A percentile compares a stretch with the other conserved stretches of the same genome.
Evolutionary conservation across 1,284 basidiomycete species (phyloP).

Genomic region (Pseudozyma sp.): DNA sequence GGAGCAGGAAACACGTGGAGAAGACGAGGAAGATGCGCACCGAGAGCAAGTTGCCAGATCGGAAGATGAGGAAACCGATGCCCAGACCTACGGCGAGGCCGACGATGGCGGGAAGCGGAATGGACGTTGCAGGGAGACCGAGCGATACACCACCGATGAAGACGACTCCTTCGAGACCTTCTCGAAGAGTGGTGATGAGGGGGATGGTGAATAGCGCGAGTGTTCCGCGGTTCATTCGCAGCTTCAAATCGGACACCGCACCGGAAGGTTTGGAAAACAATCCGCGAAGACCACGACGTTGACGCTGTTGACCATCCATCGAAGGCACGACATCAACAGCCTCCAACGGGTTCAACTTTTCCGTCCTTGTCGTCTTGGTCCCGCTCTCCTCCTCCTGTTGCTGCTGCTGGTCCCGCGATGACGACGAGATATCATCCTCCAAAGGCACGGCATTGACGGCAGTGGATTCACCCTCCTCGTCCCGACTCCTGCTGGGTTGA

Average conservation of each 20-base stretch:
- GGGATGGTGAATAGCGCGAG: constrained; percentile 64
- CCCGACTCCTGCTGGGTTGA: constrained; percentile 15
- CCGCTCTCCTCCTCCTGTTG: constrained; percentile 5
- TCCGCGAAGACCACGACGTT: constrained; percentile 15
- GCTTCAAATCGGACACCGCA: constrained; percentile 33
- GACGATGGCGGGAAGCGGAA: constrained; percentile 65
- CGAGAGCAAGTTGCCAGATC: constrained; percentile 48
- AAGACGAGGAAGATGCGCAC: constrained; percentile 60
- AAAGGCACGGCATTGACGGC: constrained; percentile 2
- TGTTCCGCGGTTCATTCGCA: constrained; percentile 45
- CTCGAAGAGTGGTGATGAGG: constrained; percentile 64
- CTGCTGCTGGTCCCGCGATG: neutral
- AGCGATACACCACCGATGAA: constrained; percentile 67
- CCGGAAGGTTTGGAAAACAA: constrained; percentile 24
- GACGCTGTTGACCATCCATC: neutral
- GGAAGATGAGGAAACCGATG: constrained; percentile 61
- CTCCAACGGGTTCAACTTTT: constrained; percentile 47
- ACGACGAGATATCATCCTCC: constrained; percentile 14
- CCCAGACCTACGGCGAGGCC: constrained; percentile 55
- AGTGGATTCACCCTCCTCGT: constrained; percentile 30
- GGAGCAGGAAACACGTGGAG: constrained; percentile 61
- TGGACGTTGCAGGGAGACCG: constrained; percentile 61
- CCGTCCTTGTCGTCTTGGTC: constrained; percentile 30
- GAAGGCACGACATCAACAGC: constrained; percentile 35
- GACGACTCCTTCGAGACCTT: constrained; percentile 66